Evolutionary conservation across 2,329 filamentous ascomycete genomes (phyloP), one percentile per base, ranked within the genome.

Genomic region (Xylariaceae sp.): DNA sequence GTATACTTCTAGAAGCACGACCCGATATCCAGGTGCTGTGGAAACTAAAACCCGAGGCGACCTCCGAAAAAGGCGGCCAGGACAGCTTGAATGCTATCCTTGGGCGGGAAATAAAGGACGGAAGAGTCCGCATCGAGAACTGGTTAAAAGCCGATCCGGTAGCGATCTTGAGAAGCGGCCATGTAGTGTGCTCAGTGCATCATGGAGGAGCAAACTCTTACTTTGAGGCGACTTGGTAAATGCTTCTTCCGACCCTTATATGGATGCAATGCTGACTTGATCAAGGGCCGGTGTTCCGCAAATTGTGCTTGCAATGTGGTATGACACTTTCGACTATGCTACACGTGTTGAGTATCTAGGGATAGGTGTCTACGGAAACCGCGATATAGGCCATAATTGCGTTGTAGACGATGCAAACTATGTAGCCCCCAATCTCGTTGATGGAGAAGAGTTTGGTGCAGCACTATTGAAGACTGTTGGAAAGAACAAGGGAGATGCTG

Each of bases 251-350:
- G 5, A n/a, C 13, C 3, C 10, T n/a, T 23, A 4, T 43, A 11
- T 1, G n/a, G 15, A 29, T 18, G 9, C 20, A 9, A 29, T 18
- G 32, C 43, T 46, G 23, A 46, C 43, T 46, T 27, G 7, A 23
- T 33, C 3, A 2, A 46, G 43, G 43, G 43, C 43, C 18, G 43
- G 43, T 26, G n/a, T 46, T 15, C 43, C 43, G 24, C 43, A 46
- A 3, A 32, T 46, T 8, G 29, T 46, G 3, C 43, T 46, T 15
- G 30, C 43, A 3, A 46, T 46, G 43, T 46, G 43, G 43, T 46
- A 46, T 37, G 45, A 49, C 24, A 49, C 45, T 9, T 49, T 49
- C 20, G 45, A 49, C 13, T 49, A 49, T 13, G 45, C 45, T 20
- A 49, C n/a, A n/a, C n/a, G n/a, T n/a, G 29, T 49, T 13, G 45